Evolutionary conservation across 306 rosid genomes (phyloP), one percentile per base, ranked within the genome.

Genomic region (Geum urbanum): DNA sequence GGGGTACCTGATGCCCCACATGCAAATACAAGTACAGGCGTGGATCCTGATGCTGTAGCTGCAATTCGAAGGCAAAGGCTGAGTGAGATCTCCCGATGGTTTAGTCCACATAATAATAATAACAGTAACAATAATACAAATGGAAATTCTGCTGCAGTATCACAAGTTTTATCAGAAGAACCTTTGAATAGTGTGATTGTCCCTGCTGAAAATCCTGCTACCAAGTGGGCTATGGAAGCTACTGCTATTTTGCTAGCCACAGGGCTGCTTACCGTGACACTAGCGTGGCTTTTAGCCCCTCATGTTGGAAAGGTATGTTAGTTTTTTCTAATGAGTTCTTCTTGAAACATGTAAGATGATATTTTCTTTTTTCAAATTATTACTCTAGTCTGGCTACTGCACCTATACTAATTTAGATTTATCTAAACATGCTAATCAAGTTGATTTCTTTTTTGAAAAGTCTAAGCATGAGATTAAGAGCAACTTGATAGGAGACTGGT

Each of bases 11-110:
- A 84, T 81, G 82, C 87, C 15, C 59, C 80, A 19, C 88, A 77
- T 44, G 82, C 79, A 56, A 76, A 45, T 60, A 54, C 85, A 32
- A 75, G 72, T 76, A 62, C 82, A 10, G 86, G 80, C 41, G 82
- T 92, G 43, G 98, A 90, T 83, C 98, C 98, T 9, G 97, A 90
- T 81, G 98, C 97, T 16, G 85, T 94, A 77, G 98, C 98, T 71
- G 97, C 98, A 40, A 84, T 94, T 40, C 87, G 92, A 69, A 82
- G 98, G 85, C 98, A 87, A 72, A 78, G 98, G 56, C 85, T 94
- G 66, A 83, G 89, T 79, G 98, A 94, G 83, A 90, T 94, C 69
- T 84, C 96, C n/a, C 71, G 78, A 46, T 94, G 98, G 98, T 94
- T 94, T 86, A 76, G 81, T 79, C 96, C 98, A 15, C 88, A 84